Evolutionary conservation across 805 yeast genomes (phyloP), one percentile per base, ranked within the genome.

Genomic region (Nakazawaea wyomingensis): DNA sequence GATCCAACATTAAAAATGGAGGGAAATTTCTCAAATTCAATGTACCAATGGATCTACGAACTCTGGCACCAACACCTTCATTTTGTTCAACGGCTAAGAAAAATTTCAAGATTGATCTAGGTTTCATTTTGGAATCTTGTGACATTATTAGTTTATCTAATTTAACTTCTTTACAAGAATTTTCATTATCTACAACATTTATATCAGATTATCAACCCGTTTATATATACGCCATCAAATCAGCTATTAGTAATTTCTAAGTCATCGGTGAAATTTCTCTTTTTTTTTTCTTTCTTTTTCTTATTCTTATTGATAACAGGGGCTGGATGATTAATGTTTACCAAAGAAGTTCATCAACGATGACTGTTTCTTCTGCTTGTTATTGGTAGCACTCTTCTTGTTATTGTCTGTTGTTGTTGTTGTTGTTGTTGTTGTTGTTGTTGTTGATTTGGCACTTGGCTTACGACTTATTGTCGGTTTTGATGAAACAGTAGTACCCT

Each of bases 1-100:
- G 95, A 54, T 87, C 96, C 27, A 86, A 66, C 81, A 87, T 72
- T 44, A 87, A 64, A 56, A 87, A 87, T 4, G 96, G 96, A 13
- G 86, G 71, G 61, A 87, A 87, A 59, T 82, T 82, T 54, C 90
- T 71, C 71, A 80, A 72, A 19, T 70, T 65, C 61, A 68, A 65
- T 5, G 80, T 72, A 34, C 96, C 96, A 45, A 87, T 78, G 4
- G 93, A 79, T 54, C 96, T 71, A 58, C 95, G 74, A 19, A 87
- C 96, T 24, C 72, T 64, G 22, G 95, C 95, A n/a, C 96, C 96
- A 24, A 73, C 89, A 50, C 96, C 96, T 63, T 87, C 96, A 16
- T 82, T 70, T 55, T 82, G 88, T 53, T 85, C 86, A 32, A 72
- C 55, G 24, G 91, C 89, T 34, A 69, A 54, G 51, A 79, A 66